A percentile compares a stretch with the other conserved stretches of the same genome.
These are phyloP conservation scores for Fallopia convolvulus DNA, from an alignment of 148 eudicot genomes.

Conservation along the genomic window DNA sequence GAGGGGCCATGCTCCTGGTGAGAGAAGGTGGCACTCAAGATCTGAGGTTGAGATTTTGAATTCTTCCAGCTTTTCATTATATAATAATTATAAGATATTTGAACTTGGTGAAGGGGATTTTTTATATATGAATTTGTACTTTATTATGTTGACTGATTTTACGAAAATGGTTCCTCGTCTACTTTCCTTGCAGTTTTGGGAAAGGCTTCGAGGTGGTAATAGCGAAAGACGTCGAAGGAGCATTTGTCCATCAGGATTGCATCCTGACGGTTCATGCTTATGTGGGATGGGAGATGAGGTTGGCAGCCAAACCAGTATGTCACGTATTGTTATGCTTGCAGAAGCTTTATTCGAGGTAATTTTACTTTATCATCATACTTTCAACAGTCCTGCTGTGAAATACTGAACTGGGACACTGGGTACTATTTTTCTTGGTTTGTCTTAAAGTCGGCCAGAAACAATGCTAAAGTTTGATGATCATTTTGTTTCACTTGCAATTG, in stretches of 20 bases:
- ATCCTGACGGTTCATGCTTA: constrained; percentile 47
- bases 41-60: constrained; percentile 48
- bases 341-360: constrained; percentile 62
- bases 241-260: constrained; percentile 41
- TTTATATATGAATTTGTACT: background rate
- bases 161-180: background rate
- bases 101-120: constrained; percentile 43
- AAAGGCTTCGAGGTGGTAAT: constrained; percentile 30
- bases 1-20: constrained; percentile 39
- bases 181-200: constrained; percentile 28
- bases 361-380: background rate
- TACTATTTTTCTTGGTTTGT: background rate
- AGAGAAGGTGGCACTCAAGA: constrained; percentile 43
- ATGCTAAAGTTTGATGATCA: background rate
- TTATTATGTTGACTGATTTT: background rate
- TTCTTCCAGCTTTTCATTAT: constrained; percentile 4
- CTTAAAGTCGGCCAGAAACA: background rate
- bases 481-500: background rate
- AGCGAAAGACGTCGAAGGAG: constrained; percentile 26
- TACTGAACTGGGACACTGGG: background rate
- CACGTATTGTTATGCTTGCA: constrained; percentile 51
- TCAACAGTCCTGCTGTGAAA: background rate
- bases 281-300: constrained; percentile 44
- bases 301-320: constrained; percentile 37
- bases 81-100: constrained; percentile 28